Evolutionary conservation across 2,329 filamentous ascomycete genomes (phyloP).

Genomic region (Xylariales sp.): DNA sequence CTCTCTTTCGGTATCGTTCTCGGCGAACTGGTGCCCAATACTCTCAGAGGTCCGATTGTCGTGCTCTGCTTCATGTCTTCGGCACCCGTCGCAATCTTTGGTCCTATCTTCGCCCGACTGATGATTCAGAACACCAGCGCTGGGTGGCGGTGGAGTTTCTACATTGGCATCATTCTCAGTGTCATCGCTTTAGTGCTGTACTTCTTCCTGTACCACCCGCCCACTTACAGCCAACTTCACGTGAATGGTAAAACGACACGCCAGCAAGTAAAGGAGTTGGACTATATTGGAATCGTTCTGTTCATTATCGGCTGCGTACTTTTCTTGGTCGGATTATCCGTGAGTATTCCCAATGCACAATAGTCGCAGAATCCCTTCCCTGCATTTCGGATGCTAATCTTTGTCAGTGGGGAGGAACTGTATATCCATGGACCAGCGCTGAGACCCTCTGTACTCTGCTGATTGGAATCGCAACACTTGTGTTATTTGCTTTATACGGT

Average conservation of each 20-base stretch:
- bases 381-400: too few relatives aligned
- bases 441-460: slow-evolving; percentile 31
- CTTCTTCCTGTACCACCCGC: slow-evolving; percentile 41
- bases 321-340: slow-evolving; percentile 37
- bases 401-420: slow-evolving; percentile 33
- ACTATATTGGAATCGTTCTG: slow-evolving; percentile 39
- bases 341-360: too few relatives aligned
- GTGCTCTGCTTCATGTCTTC: slow-evolving; percentile 33
- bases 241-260: slow-evolving; percentile 27
- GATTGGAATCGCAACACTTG: slow-evolving; percentile 29
- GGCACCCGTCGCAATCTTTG: slow-evolving; percentile 36
- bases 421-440: slow-evolving; percentile 37
- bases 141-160: slow-evolving; percentile 46
- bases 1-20: slow-evolving; percentile 36
- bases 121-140: slow-evolving; percentile 36
- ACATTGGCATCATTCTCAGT: slow-evolving; percentile 39
- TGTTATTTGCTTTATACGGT: slow-evolving; percentile 31
- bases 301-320: slow-evolving; percentile 35
- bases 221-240: slow-evolving; percentile 38
- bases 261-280: slow-evolving; percentile 37
- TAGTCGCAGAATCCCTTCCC: too few relatives aligned
- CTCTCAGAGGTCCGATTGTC: slow-evolving; percentile 30
- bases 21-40: slow-evolving; percentile 39
- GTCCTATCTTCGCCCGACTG: slow-evolving; percentile 40
- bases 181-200: slow-evolving; percentile 34